These are phyloP conservation scores for Moesziomyces antarcticus DNA, from an alignment of 1,284 basidiomycete genomes.

Conservation along the genomic window DNA sequence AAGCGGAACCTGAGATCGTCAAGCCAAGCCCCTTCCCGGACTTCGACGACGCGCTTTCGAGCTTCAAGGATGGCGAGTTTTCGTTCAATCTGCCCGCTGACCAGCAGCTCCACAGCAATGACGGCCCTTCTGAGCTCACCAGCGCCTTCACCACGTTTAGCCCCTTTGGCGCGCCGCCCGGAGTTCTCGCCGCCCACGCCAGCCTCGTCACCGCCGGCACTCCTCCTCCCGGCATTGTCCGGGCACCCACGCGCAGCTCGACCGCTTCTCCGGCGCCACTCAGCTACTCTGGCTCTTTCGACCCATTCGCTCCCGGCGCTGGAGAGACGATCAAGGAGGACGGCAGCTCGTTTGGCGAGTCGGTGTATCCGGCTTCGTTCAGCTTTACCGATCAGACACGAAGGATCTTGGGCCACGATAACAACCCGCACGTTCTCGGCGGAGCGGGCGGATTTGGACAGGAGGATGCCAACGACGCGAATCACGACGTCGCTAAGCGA, in stretches of 20 bases:
- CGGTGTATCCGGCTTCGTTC: slow-evolving; percentile 40
- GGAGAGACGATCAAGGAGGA: slow-evolving; percentile 50
- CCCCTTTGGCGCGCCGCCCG: slow-evolving; percentile 41
- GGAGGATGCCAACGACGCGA: slow-evolving; percentile 29
- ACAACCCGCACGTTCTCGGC: slow-evolving; percentile 3
- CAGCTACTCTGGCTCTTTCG: slow-evolving; percentile 63
- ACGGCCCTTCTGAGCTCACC: slow-evolving; percentile 35
- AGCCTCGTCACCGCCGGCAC: slow-evolving; percentile 33
- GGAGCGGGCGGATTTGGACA: slow-evolving; percentile 4
- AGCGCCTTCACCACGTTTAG: slow-evolving; percentile 41
- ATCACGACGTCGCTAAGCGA: slow-evolving; percentile 36
- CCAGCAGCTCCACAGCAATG: slow-evolving; percentile 28
- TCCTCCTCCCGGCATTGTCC: slow-evolving; percentile 30
- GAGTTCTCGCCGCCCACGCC: slow-evolving; percentile 34
- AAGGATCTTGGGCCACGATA: slow-evolving; percentile 50
- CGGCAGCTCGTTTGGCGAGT: slow-evolving; percentile 35
- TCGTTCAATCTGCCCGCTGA: slow-evolving; percentile 58
- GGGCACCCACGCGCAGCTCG: slow-evolving; percentile 44
- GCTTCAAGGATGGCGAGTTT: slow-evolving; percentile 63
- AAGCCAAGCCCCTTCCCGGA: slow-evolving; percentile 62
- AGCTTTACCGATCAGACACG: slow-evolving; percentile 52
- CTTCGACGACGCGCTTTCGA: slow-evolving; percentile 61
- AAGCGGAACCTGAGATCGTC: slow-evolving; percentile 76
- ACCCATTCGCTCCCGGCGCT: slow-evolving; percentile 61
- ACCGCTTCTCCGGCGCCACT: slow-evolving; percentile 43